Evolutionary conservation across 345 rosid genomes (phyloP), one percentile per base, ranked within the genome.

Genomic region (Populus pruinosa): DNA sequence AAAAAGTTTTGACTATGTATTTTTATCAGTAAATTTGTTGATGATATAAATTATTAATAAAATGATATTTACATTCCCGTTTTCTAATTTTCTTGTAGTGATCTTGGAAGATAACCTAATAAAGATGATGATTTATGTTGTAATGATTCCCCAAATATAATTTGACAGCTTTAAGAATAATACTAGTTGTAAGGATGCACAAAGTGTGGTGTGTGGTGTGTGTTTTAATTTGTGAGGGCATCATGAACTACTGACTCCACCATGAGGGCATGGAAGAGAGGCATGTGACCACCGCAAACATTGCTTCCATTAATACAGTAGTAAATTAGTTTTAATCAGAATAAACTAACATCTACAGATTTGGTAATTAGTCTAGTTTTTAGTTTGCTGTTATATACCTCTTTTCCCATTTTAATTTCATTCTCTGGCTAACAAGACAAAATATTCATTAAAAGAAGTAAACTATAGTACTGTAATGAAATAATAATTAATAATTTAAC

Each of bases 281-380:
- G 75, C 81, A 78, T 67, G 81, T 78, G 77, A 79, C 73, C 77
- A 67, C 81, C 81, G 77, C 77, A 79, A 73, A 73, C 69, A 59
- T 49, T 79, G 75, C 78, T 62, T 75, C 72, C 76, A 12, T 53
- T 55, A 41, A 68, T 18, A 43, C 18, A 50, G 25, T 67, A 27
- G 23, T 50, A 49, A 50, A 33, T 67, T 16, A 18, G 5, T 67
- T 16, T 18, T 2, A 63, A n/a, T 11, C 1, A 11, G 36, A n/a
- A n/a, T 63, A n/a, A n/a, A 63, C 6, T 63, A 63, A n/a, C 14
- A 21, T 63, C 33, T 63, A 29, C 8, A 25, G 33, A 27, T 21
- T 53, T 59, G 8, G 31, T 6, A 36, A 59, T 59, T 23, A 27
- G 47, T 41, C 47, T 41, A 16, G 55, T 11, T 61, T 20, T 47